Evolutionary conservation across 495 filamentous ascomycete genomes (phyloP).

Genomic region (Penicillium simplicissimum): DNA sequence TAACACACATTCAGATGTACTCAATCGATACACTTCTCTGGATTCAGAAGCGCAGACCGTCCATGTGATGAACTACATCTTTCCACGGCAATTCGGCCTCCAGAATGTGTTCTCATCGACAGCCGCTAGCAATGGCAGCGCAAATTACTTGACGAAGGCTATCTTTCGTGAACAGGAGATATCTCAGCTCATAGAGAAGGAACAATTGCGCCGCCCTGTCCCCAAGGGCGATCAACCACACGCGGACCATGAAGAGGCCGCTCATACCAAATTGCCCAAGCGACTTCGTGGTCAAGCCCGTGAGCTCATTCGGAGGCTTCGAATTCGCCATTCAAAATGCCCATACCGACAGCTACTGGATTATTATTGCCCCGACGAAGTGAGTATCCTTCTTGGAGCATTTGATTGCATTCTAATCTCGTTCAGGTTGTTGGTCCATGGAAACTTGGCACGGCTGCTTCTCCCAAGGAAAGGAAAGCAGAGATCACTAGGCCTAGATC

Average conservation of each 20-base stretch:
- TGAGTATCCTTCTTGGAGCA: constrained; percentile 28
- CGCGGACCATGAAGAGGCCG: constrained; percentile 15
- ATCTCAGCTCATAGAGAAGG: constrained; percentile 23
- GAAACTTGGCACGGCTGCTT: constrained; percentile 25
- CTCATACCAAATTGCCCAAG: constrained; percentile 62
- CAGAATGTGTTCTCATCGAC: constrained; percentile 85
- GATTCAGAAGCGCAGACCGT: constrained; percentile 54
- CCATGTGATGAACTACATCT: constrained; percentile 88
- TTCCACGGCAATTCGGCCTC: constrained; percentile 85
- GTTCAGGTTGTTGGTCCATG: constrained; percentile 34
- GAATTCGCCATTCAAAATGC: constrained; percentile 69
- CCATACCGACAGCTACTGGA: constrained; percentile 73
- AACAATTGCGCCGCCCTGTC: not conserved
- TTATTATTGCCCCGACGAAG: constrained; percentile 73
- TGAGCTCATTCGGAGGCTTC: constrained; percentile 65
- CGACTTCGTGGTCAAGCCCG: constrained; percentile 64
- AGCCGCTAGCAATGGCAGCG: constrained; percentile 62
- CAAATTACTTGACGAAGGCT: constrained; percentile 60
- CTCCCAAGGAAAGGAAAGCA: constrained; percentile 12
- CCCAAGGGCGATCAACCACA: not conserved
- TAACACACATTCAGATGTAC: constrained; percentile 61
- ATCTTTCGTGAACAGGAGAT: constrained; percentile 85
- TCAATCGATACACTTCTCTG: constrained; percentile 68
- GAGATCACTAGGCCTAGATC: constrained; percentile 11
- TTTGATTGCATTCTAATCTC: constrained; percentile 6